Evolutionary conservation across 2,329 filamentous ascomycete genomes (phyloP).

Genomic region (Mycosphaerella sp.): DNA sequence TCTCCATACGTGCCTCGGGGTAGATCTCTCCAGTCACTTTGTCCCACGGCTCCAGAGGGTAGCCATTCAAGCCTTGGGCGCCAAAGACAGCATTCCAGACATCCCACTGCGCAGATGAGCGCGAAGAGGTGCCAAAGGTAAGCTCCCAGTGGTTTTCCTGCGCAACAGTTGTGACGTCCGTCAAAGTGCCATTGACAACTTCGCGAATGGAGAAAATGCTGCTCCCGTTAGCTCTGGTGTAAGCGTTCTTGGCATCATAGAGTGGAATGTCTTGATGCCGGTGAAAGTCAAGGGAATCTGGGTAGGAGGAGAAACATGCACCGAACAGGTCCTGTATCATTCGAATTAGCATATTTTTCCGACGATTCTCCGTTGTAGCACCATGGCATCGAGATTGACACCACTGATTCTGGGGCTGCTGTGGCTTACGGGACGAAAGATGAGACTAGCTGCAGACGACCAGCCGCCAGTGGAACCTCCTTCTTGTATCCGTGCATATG

Average conservation of each 20-base stretch:
- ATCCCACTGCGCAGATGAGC: slow-evolving; percentile 36
- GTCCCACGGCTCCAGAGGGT: slow-evolving; percentile 38
- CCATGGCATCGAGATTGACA: not conserved
- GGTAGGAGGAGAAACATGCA: slow-evolving; percentile 36
- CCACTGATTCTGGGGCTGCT: not conserved
- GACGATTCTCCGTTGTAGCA: not conserved
- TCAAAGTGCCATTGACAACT: slow-evolving; percentile 24
- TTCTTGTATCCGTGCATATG: slow-evolving; percentile 36
- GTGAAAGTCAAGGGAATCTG: slow-evolving; percentile 37
- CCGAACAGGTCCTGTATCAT: slow-evolving; percentile 32
- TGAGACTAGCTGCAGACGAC: slow-evolving; percentile 34
- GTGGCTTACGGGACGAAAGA: slow-evolving; percentile 30
- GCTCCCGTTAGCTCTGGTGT: slow-evolving; percentile 24
- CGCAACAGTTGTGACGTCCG: slow-evolving; percentile 20
- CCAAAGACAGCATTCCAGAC: slow-evolving; percentile 38
- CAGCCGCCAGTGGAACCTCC: slow-evolving; percentile 38
- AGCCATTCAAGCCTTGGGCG: slow-evolving; percentile 35
- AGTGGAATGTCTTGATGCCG: slow-evolving; percentile 36
- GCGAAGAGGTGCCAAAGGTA: slow-evolving; percentile 33
- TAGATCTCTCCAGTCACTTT: slow-evolving; percentile 39
- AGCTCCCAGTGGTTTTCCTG: slow-evolving; percentile 34
- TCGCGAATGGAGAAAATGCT: slow-evolving; percentile 32
- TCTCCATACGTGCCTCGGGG: too few species aligned
- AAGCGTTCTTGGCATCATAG: slow-evolving; percentile 32
- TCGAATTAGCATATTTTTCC: not conserved